Base-by-base conservation (phyloP, 768 basidiomycete genomes). In the Cyclocybe aegerita region DNA sequence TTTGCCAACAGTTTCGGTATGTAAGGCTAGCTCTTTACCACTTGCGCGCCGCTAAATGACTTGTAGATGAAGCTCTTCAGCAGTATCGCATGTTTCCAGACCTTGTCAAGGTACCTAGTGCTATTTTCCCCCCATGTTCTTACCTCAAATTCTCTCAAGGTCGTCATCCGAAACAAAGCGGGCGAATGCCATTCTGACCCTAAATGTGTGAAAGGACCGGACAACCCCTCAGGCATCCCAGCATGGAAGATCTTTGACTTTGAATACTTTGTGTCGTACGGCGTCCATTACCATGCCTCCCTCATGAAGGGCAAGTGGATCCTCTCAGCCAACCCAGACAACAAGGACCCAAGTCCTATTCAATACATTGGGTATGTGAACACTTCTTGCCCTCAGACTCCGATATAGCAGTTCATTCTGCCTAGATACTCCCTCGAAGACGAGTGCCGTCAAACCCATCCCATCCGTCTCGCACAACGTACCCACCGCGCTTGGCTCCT, bases 231-330 rank as follows among this genome's bases (percentile, higher is more conserved):
- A 1, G 71, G 70, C 9, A 70, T 72, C 23, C 70, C 70, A 0
- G 64, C 62, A 7, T 73, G 70, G 70, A 73, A 70, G 49, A 59
- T 71, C 4, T 67, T 72, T 39, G 60, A 67, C 16, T 65, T 68
- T 31, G 58, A 59, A 43, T 71, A 53, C 61, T 65, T 62, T 49
- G 40, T 49, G 11, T 47, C 65, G 1, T 50, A 59, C 5, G 63
- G 57, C 12, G 29, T 16, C 0, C 60, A 61, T 36, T 45, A 33
- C 29, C 52, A 57, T n/a, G 55, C 57, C 3, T 53, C 53, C 1
- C 44, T 55, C 11, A 37, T 65, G 58, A 56, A 58, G 31, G 60
- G 62, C 7, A 61, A 65, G 52, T 70, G 70, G 71, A 65, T 68
- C 7, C 48, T 71, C n/a, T 62, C 65, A 4, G 61, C 65, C n/a